Percentiles rank a stretch among this genome's conserved stretches.
These are phyloP conservation scores for Boletus sp. DNA, from an alignment of 768 basidiomycete genomes.

Conservation along the genomic window DNA sequence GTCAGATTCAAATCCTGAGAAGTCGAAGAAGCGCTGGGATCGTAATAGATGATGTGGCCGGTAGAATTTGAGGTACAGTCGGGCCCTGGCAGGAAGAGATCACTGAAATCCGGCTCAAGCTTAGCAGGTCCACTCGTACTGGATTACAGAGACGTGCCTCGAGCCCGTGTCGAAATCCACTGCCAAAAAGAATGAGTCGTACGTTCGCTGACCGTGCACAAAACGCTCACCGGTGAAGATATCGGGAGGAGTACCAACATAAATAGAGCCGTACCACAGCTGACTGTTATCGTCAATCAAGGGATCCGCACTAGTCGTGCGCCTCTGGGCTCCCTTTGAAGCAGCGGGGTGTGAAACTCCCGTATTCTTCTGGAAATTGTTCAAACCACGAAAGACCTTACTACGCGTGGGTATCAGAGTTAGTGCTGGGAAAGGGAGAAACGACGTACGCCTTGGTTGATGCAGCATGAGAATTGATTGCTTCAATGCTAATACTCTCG, in stretches of 20 bases:
- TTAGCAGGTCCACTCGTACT: not conserved
- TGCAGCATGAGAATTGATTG: conserved; percentile 5
- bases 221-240: conserved; percentile 1
- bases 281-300: not conserved
- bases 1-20: not conserved
- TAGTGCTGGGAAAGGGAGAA: not conserved
- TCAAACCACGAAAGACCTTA: conserved; percentile 1
- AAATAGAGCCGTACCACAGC: conserved; percentile 13
- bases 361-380: conserved; percentile 1
- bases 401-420: not conserved
- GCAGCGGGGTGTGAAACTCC: not conserved
- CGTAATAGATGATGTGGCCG: conserved; percentile 34
- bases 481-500: not conserved
- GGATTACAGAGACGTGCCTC: conserved; percentile 6
- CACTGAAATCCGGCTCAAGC: conserved; percentile 5
- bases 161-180: conserved; percentile 29
- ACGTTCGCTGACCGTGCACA: not conserved
- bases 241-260: conserved; percentile 5
- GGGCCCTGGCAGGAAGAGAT: conserved; percentile 28
- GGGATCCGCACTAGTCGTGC: not conserved
- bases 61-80: conserved; percentile 24
- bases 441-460: conserved; percentile 1
- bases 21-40: conserved; percentile 19
- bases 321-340: not conserved
- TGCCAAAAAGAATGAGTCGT: not conserved